Percentiles rank a stretch among this genome's conserved stretches.
phyloP scores from a whole-genome alignment of 192 early-diverging fungal genomes.

The Linnemannia elongata region DNA sequence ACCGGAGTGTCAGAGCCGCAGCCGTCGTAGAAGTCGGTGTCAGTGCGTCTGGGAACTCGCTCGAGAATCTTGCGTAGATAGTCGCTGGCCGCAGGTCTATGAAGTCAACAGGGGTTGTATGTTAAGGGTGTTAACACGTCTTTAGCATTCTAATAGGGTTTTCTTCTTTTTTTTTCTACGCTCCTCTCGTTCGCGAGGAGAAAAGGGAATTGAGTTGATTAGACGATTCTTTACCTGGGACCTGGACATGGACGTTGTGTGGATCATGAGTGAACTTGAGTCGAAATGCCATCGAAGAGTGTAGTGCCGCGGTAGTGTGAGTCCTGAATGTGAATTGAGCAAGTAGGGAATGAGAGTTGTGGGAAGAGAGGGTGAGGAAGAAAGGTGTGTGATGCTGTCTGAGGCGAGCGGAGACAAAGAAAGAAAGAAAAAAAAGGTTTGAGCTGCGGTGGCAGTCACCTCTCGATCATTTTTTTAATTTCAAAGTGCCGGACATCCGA shows the following conservation, averaged over 20 bases:
- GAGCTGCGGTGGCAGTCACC: no score
- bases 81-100: conserved; percentile 30
- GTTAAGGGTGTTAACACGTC: background rate
- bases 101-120: background rate
- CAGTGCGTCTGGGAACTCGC: conserved; percentile 34
- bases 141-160: no score
- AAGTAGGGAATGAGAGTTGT: no score
- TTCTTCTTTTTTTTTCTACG: no score
- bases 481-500: no score
- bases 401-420: no score
- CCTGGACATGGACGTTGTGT: conserved; percentile 29
- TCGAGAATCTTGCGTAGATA: conserved; percentile 23
- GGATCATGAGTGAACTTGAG: conserved; percentile 48
- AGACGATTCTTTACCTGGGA: conserved; percentile 6
- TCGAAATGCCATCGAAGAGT: conserved; percentile 9
- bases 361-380: background rate
- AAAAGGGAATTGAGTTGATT: background rate
- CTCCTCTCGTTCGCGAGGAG: background rate
- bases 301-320: background rate
- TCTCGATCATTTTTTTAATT: no score
- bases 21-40: background rate
- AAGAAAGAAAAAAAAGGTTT: no score
- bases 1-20: conserved; percentile 8
- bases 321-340: background rate
- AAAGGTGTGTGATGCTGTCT: no score